Evolutionary conservation across 1,139 yeast species (phyloP).

Genomic region (Geotrichum reessii): DNA sequence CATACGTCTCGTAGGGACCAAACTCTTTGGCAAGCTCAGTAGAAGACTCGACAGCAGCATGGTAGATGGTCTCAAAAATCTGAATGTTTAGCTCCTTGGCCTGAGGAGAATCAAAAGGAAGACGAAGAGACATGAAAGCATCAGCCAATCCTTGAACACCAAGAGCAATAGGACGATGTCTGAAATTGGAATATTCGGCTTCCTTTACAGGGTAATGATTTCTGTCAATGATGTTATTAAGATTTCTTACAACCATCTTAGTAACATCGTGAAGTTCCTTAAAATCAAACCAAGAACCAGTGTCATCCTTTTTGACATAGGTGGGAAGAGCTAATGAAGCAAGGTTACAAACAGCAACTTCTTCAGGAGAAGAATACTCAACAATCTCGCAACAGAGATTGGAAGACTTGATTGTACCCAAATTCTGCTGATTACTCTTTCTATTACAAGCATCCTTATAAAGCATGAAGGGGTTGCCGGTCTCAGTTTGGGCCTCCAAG

Average conservation of each 20-base stretch:
- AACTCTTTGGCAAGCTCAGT: conserved; percentile 53
- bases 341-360: conserved; percentile 77
- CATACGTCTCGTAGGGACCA: conserved; percentile 56
- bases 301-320: conserved; percentile 40
- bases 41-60: conserved; percentile 68
- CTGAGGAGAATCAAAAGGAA: conserved; percentile 61
- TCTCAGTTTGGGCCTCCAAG: conserved; percentile 73
- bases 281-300: conserved; percentile 47
- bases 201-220: conserved; percentile 61
- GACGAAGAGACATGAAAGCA: conserved; percentile 53
- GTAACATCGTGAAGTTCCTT: conserved; percentile 54
- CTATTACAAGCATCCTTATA: conserved; percentile 76
- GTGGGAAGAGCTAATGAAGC: conserved; percentile 78
- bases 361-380: conserved; percentile 70
- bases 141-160: conserved; percentile 84
- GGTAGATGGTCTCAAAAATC: conserved; percentile 77
- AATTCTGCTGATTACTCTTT: conserved; percentile 70
- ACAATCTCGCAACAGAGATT: conserved; percentile 80
- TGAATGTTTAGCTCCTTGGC: conserved; percentile 59
- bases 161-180: conserved; percentile 68
- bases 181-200: conserved; percentile 53
- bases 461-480: conserved; percentile 78
- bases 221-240: conserved; percentile 62
- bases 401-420: conserved; percentile 74
- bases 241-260: conserved; percentile 57